Conservation (phyloP, 352 stramenopile genomes). For the Phytophthora capsici region DNA sequence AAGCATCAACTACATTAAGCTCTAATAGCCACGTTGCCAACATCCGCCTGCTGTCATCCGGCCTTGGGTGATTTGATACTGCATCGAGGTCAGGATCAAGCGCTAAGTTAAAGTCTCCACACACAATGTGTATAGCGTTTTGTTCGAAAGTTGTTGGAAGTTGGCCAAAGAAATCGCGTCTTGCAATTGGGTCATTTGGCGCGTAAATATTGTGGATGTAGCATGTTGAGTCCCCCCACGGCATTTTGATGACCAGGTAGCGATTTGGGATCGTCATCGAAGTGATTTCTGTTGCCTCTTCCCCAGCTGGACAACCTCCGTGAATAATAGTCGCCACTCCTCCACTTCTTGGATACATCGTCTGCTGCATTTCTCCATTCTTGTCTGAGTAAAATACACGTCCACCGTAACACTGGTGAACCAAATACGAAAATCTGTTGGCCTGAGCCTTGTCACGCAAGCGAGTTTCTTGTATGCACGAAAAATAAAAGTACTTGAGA, state of each 20-base stretch:
- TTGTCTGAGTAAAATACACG: conserved; percentile 1
- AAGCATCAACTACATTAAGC: conserved; percentile 6
- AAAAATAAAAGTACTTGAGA: conserved; percentile 17
- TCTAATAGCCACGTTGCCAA: background rate
- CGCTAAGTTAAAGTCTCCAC: too few species aligned
- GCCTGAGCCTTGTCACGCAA: background rate
- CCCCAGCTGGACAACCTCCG: background rate
- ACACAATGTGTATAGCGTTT: conserved; percentile 10
- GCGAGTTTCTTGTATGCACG: conserved; percentile 8
- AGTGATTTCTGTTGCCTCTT: background rate
- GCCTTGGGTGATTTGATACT: background rate
- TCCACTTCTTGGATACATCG: background rate
- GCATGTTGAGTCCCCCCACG: background rate
- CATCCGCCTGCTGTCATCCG: background rate
- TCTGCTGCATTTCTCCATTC: background rate
- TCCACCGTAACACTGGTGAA: conserved; percentile 1
- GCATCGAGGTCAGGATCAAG: background rate
- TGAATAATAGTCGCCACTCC: conserved; percentile 9
- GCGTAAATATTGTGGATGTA: conserved; percentile 17
- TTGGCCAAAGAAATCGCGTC: background rate
- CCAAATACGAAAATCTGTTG: background rate
- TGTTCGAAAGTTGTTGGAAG: conserved; percentile 5
- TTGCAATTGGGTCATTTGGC: conserved; percentile 7
- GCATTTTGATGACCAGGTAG: background rate
- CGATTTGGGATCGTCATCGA: background rate